These are phyloP conservation scores for Lactarius hengduanensis DNA, from an alignment of 768 basidiomycete genomes.

Conservation along the genomic window DNA sequence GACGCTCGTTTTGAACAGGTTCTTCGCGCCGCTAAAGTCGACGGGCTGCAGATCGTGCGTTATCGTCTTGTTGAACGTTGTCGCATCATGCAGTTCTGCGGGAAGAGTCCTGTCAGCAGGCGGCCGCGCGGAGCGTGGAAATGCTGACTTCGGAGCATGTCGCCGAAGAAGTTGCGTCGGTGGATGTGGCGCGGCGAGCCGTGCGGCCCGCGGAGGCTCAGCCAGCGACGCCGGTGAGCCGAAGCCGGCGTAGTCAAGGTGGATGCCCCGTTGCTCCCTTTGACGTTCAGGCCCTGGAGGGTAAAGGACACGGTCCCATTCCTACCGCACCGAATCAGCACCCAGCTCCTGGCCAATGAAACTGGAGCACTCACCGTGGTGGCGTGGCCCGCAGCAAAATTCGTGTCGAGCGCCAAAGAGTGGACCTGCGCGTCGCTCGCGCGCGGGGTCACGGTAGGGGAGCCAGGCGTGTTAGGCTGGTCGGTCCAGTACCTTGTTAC, in stretches of 20 bases:
- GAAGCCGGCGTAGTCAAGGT: not conserved
- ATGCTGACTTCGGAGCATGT: not conserved
- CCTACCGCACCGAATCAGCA: not conserved
- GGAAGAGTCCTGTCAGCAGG: not conserved
- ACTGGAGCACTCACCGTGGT: not conserved
- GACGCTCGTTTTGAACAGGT: slow-evolving; percentile 8
- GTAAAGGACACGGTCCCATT: slow-evolving; percentile 6
- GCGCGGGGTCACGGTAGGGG: not conserved
- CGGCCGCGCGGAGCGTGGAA: not conserved
- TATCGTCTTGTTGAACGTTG: slow-evolving; percentile 2
- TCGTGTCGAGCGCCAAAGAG: not conserved
- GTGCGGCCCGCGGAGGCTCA: not conserved
- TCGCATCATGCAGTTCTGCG: not conserved
- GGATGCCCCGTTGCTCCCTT: not conserved
- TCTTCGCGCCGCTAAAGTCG: not conserved
- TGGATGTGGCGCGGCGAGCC: not conserved
- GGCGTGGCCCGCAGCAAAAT: not conserved
- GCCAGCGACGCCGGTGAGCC: not conserved
- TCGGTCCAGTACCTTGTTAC: not conserved
- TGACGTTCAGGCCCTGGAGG: not conserved
- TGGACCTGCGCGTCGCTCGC: not conserved
- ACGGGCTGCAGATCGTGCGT: not conserved
- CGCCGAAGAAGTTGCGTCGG: not conserved
- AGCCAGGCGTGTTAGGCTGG: not conserved
- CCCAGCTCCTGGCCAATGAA: not conserved